phyloP scores from a whole-genome alignment of 805 yeast species.

The Metschnikowia lachancei region DNA sequence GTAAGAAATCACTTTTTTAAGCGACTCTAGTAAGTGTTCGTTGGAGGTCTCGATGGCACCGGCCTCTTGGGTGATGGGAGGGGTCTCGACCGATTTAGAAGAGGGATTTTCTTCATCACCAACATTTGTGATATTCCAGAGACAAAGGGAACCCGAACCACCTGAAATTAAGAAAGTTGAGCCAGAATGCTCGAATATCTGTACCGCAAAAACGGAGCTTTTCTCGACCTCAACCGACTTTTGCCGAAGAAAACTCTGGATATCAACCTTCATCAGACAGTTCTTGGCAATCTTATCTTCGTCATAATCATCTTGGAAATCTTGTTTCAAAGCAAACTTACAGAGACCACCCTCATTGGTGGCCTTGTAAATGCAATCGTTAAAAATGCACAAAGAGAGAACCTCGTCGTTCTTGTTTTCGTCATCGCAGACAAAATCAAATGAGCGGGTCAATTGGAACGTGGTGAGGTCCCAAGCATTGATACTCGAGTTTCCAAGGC shows the following conservation, averaged over 20 bases:
- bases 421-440: conserved; percentile 25
- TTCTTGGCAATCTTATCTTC: conserved; percentile 3
- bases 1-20: conserved; percentile 61
- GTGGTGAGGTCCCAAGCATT: conserved; percentile 87
- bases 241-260: conserved; percentile 10
- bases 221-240: conserved; percentile 13
- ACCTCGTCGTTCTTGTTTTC: conserved; percentile 34
- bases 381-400: conserved; percentile 55
- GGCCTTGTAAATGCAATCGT: conserved; percentile 62
- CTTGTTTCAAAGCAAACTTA: conserved; percentile 26
- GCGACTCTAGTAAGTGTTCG: conserved; percentile 61
- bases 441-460: conserved; percentile 57
- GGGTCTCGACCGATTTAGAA: conserved; percentile 3
- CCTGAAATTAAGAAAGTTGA: conserved; percentile 59
- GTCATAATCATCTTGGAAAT: conserved; percentile 10
- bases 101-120: conserved; percentile 13
- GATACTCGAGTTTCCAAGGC: conserved; percentile 70
- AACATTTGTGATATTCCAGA: conserved; percentile 59
- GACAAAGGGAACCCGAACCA: conserved; percentile 64
- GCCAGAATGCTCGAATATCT: conserved; percentile 39
- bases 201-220: conserved; percentile 52
- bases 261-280: conserved; percentile 12
- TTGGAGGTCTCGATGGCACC: conserved; percentile 36
- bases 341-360: conserved; percentile 45
- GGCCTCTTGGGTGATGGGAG: not conserved